Conservation (phyloP, 2,329 filamentous ascomycete genomes). For the Verticillium klebahnii region DNA sequence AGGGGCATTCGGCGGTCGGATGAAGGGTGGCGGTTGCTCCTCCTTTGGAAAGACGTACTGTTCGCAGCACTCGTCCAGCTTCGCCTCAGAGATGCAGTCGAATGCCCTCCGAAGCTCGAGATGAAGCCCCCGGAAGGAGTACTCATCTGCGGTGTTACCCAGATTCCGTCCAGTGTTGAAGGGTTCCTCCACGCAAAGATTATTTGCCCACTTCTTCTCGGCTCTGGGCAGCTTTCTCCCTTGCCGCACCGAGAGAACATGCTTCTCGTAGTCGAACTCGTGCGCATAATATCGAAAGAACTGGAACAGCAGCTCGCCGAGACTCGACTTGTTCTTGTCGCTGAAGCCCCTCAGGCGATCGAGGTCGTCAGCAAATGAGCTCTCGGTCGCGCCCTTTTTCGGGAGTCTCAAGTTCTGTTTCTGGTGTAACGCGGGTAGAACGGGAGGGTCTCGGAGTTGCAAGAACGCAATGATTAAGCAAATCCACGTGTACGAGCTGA, state of each 20-base stretch:
- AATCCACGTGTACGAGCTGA: constrained; percentile 99
- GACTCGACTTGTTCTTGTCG: constrained; percentile 70
- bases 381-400: constrained; percentile 57
- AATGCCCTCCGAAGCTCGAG: constrained; percentile 86
- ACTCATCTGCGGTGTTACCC: constrained; percentile 94
- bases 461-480: constrained; percentile 97
- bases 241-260: constrained; percentile 78
- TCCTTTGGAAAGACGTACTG: constrained; percentile 85
- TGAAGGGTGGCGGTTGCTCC: constrained; percentile 57
- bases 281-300: constrained; percentile 96
- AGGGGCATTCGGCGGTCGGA: constrained; percentile 49
- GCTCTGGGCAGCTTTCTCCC: constrained; percentile 74
- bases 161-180: constrained; percentile 89
- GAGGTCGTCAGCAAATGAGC: constrained; percentile 84
- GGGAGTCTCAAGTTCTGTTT: constrained; percentile 51
- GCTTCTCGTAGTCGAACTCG: constrained; percentile 83
- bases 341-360: constrained; percentile 71
- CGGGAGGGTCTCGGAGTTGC: constrained; percentile 77
- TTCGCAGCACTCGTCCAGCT: constrained; percentile 80
- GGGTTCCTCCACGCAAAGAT: constrained; percentile 93
- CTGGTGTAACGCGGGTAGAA: constrained; percentile 83
- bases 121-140: constrained; percentile 87
- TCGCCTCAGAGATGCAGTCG: constrained; percentile 70
- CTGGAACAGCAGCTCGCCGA: constrained; percentile 85
- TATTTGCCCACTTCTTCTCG: constrained; percentile 87